Evolutionary conservation across 345 rosid species (phyloP).

Genomic region (Ceriops decandra): DNA sequence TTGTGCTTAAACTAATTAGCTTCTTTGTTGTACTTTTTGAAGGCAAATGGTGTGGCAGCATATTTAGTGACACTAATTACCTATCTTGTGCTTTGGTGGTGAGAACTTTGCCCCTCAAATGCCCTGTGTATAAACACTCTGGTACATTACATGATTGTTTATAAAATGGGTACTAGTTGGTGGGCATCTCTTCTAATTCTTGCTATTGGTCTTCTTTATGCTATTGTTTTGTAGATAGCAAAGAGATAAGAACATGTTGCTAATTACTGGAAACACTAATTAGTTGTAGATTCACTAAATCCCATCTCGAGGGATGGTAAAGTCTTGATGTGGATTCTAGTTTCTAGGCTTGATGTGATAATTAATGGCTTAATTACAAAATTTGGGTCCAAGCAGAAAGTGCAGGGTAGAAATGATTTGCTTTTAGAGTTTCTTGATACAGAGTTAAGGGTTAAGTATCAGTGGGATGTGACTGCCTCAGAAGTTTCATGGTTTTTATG

Average conservation of each 20-base stretch:
- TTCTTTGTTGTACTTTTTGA: slow-evolving; percentile 27
- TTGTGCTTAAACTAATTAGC: slow-evolving; percentile 7
- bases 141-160: not conserved
- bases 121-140: not conserved
- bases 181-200: not conserved
- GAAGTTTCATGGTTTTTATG: too few relatives aligned
- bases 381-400: too few relatives aligned
- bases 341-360: too few relatives aligned
- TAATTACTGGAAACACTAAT: not conserved
- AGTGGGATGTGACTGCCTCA: too few relatives aligned
- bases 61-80: slow-evolving; percentile 70
- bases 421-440: too few relatives aligned
- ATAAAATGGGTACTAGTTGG: not conserved
- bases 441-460: too few relatives aligned
- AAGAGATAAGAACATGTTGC: not conserved
- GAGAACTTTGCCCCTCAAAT: slow-evolving; percentile 29
- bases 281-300: not conserved
- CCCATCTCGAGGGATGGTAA: too few relatives aligned
- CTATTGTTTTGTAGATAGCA: not conserved
- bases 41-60: slow-evolving; percentile 93
- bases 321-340: too few relatives aligned
- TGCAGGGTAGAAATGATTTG: too few relatives aligned
- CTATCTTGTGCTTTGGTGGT: slow-evolving; percentile 95
- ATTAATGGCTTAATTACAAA: too few relatives aligned
- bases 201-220: not conserved